phyloP scores from a whole-genome alignment of 805 yeast genomes.

The Wickerhamomyces rabaulensis region DNA sequence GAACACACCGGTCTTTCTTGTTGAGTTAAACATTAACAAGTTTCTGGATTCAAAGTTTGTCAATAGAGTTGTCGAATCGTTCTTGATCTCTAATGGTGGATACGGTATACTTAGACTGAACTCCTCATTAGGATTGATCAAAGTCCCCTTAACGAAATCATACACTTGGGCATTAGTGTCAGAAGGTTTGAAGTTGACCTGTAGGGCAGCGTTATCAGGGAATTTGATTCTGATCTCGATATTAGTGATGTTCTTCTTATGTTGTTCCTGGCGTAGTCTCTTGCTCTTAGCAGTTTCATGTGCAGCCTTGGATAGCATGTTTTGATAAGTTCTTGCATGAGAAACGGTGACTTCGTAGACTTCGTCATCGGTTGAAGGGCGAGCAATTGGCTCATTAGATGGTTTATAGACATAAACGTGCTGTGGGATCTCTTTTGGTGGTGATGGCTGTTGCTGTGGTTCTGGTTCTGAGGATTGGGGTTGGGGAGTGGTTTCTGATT shows the following conservation, averaged over 20 bases:
- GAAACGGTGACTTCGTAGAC: slow-evolving; percentile 42
- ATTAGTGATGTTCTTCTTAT: slow-evolving; percentile 22
- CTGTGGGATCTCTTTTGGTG: slow-evolving; percentile 14
- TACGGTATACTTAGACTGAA: slow-evolving; percentile 43
- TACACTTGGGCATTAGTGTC: slow-evolving; percentile 34
- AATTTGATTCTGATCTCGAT: slow-evolving; percentile 45
- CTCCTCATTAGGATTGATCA: slow-evolving; percentile 24
- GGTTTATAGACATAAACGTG: slow-evolving; percentile 22
- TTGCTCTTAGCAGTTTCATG: slow-evolving; percentile 35
- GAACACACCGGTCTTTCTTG: slow-evolving; percentile 19
- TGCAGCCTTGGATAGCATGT: slow-evolving; percentile 39
- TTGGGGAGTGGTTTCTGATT: neutral
- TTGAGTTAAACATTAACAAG: slow-evolving; percentile 30
- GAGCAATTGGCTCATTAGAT: slow-evolving; percentile 9
- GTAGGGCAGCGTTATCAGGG: slow-evolving; percentile 51
- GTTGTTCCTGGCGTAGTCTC: slow-evolving; percentile 27
- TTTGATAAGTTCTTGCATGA: slow-evolving; percentile 51
- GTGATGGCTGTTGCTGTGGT: neutral
- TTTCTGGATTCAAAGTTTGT: slow-evolving; percentile 44
- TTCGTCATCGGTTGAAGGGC: slow-evolving; percentile 28
- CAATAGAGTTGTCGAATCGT: slow-evolving; percentile 25
- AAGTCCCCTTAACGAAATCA: slow-evolving; percentile 21
- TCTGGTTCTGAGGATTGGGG: neutral
- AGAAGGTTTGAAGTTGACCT: slow-evolving; percentile 41
- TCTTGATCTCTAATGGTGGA: slow-evolving; percentile 34